Evolutionary conservation across 331 rosid genomes (phyloP).

Genomic region (Quercus tomentella): DNA sequence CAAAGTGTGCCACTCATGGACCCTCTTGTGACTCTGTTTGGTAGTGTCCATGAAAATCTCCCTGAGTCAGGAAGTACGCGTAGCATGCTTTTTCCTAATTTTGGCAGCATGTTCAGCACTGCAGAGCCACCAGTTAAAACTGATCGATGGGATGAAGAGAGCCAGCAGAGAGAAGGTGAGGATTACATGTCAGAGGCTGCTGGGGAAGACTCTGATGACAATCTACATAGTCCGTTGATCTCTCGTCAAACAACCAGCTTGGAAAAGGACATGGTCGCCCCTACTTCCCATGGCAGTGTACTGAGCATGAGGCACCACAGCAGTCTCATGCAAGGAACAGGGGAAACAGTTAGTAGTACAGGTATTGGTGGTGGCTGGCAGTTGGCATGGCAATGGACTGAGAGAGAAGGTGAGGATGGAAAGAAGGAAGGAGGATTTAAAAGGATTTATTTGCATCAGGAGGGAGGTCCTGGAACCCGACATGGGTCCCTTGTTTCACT

Average conservation of each 20-base stretch:
- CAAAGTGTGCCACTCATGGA: conserved; percentile 67
- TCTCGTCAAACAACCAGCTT: conserved; percentile 84
- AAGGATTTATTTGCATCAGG: conserved; percentile 81
- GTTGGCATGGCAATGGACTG: conserved; percentile 95
- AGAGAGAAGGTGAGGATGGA: conserved; percentile 63
- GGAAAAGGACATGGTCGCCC: conserved; percentile 71
- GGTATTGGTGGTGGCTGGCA: conserved; percentile 99
- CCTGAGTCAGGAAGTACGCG: conserved; percentile 65
- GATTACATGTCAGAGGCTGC: conserved; percentile 57
- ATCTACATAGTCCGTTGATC: conserved; percentile 81
- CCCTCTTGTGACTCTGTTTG: conserved; percentile 84
- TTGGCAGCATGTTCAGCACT: conserved; percentile 91
- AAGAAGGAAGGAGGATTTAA: conserved; percentile 65
- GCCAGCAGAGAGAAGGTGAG: conserved; percentile 74
- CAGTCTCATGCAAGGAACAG: conserved; percentile 78
- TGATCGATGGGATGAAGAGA: conserved; percentile 91
- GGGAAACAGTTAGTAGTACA: conserved; percentile 63
- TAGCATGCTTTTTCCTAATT: conserved; percentile 66
- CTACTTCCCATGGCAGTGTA: conserved; percentile 68
- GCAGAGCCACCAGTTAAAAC: conserved; percentile 61
- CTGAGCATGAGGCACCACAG: conserved; percentile 72
- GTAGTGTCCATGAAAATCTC: conserved; percentile 80
- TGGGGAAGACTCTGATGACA: conserved; percentile 76
- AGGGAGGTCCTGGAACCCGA: conserved; percentile 62
- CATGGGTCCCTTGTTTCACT: conserved; percentile 74